These are phyloP conservation scores for Blastobotrys muscicola DNA, from an alignment of 805 yeast genomes.

Conservation along the genomic window DNA sequence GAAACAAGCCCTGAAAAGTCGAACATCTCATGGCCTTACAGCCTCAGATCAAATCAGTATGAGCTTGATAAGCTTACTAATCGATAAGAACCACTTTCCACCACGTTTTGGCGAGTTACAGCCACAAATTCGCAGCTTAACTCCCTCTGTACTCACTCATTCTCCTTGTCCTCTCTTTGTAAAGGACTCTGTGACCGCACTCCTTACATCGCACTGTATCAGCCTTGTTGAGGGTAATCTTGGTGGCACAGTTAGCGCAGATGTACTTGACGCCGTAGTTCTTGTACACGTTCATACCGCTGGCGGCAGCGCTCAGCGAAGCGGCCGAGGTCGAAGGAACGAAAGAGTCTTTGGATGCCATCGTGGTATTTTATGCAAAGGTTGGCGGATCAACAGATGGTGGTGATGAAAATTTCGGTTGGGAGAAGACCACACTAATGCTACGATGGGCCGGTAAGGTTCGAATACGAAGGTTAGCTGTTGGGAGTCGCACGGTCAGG, in stretches of 20 bases:
- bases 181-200: constrained; percentile 95
- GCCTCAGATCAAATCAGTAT: too few species aligned
- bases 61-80: not conserved
- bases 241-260: constrained; percentile 93
- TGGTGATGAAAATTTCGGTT: too few species aligned
- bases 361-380: constrained; percentile 3
- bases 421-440: too few species aligned
- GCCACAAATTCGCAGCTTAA: too few species aligned
- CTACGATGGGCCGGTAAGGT: too few species aligned
- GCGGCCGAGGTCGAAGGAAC: constrained; percentile 27
- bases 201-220: constrained; percentile 98
- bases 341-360: constrained; percentile 27
- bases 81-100: not conserved
- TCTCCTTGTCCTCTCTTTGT: constrained; percentile 95
- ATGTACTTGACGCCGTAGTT: constrained; percentile 84
- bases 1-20: too few species aligned
- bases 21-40: too few species aligned
- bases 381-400: too few species aligned
- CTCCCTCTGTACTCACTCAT: constrained; percentile 55
- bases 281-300: constrained; percentile 58
- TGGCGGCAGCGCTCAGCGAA: constrained; percentile 57
- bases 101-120: not conserved
- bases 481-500: too few species aligned
- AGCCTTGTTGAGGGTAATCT: constrained; percentile 76
- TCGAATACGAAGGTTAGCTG: too few species aligned